Conservation (phyloP, 371 early-diverging fungal genomes). For the Mortierella sp. region DNA sequence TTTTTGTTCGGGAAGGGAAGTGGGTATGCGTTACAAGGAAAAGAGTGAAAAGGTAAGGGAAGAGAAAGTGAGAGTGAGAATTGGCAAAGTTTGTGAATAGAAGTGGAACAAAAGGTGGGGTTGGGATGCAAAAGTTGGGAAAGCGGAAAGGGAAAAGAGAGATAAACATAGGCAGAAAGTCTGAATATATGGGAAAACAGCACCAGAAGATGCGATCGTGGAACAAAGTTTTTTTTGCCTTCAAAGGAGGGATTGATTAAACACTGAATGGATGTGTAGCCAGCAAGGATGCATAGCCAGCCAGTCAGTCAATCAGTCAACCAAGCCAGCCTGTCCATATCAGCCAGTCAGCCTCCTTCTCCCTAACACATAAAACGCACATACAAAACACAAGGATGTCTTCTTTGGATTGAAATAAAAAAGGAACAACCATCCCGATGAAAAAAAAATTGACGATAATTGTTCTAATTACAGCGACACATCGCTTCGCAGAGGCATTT, state of each 20-base stretch:
- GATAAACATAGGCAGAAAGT: not conserved
- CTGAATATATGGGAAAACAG: not conserved
- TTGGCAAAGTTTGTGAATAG: not conserved
- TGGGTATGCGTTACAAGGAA: not conserved
- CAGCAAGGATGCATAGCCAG: not conserved
- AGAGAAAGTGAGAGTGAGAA: not conserved
- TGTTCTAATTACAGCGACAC: constrained; percentile 9
- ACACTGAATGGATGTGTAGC: not conserved
- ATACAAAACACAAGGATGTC: not conserved
- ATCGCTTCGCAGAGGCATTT: not conserved
- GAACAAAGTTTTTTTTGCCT: too few relatives aligned
- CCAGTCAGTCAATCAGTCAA: not conserved
- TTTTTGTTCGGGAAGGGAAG: not conserved
- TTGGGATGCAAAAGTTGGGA: not conserved
- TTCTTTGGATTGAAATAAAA: not conserved
- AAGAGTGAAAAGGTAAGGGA: too few relatives aligned
- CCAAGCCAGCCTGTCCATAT: not conserved
- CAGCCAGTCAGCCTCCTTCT: not conserved
- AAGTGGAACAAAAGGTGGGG: too few relatives aligned
- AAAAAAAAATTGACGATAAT: not conserved
- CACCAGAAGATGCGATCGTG: not conserved
- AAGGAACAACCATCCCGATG: not conserved
- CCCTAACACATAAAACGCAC: not conserved
- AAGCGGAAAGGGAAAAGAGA: constrained; percentile 10
- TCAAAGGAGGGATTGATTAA: not conserved